Evolutionary conservation across 495 filamentous ascomycete genomes (phyloP).

Genomic region (Lichina pygmaea): DNA sequence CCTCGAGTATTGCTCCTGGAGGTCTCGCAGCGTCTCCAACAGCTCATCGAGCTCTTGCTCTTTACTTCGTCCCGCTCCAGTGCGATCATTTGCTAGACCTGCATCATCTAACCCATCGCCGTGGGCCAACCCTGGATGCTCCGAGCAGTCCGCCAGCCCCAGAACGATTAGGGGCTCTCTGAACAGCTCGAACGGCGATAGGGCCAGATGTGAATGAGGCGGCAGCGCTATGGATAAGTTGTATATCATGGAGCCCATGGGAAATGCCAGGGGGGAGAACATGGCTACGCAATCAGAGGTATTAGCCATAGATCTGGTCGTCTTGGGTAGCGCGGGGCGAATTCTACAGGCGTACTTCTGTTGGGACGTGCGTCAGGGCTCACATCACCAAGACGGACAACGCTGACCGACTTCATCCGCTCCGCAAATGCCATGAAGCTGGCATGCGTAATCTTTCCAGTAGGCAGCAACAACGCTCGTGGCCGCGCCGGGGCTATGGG

Average conservation of each 20-base stretch:
- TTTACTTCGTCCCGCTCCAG: slow-evolving; percentile 28
- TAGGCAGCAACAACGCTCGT: slow-evolving; percentile 54
- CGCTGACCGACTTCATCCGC: slow-evolving; percentile 50
- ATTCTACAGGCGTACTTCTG: slow-evolving; percentile 34
- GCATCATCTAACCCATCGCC: slow-evolving; percentile 2
- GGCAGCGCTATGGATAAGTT: slow-evolving; percentile 60
- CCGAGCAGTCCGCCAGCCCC: slow-evolving; percentile 30
- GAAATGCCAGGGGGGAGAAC: slow-evolving; percentile 86
- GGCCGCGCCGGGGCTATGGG: slow-evolving; percentile 75
- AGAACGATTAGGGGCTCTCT: slow-evolving; percentile 57
- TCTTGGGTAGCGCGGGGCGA: neutral
- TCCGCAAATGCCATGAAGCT: slow-evolving; percentile 57
- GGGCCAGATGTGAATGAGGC: slow-evolving; percentile 43
- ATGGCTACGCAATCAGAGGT: slow-evolving; percentile 30
- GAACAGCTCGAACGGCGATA: slow-evolving; percentile 67
- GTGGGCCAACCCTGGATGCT: slow-evolving; percentile 5
- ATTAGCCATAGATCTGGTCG: neutral
- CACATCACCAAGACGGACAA: slow-evolving; percentile 73
- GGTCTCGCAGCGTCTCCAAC: slow-evolving; percentile 27
- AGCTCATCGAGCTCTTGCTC: neutral
- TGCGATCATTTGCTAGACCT: slow-evolving; percentile 4
- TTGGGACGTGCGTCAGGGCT: slow-evolving; percentile 69
- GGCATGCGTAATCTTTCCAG: slow-evolving; percentile 60
- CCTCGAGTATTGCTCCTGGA: slow-evolving; percentile 39
- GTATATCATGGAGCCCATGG: slow-evolving; percentile 69